Base-by-base conservation (phyloP, 768 basidiomycete species). In the Serendipita sp. region DNA sequence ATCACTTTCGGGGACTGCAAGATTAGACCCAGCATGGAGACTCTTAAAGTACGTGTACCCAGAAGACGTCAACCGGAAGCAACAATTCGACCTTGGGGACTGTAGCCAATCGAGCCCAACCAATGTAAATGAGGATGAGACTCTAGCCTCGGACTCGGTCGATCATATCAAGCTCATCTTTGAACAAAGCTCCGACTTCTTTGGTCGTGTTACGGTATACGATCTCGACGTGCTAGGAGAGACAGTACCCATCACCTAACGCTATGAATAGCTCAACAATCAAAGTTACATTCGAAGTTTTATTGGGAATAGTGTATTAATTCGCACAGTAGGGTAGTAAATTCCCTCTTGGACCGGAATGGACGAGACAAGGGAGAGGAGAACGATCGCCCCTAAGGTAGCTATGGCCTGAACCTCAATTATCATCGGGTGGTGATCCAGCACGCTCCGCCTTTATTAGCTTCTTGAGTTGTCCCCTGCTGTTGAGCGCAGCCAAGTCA, bases 151-250 rank as follows among this genome's bases (percentile, higher is more conserved):
- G 13, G 38, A 13, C 38, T 28, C 56, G n/a, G n/a, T 45, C 44
- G 18, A 18, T 28, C 75, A 77, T 16, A 66, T 92, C 68, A 86
- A 81, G 72, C 72, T 92, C 11, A 76, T 87, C 3, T 92, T 92
- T 67, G 85, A 88, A 69, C 80, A 83, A 71, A 88, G 88, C 71
- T 90, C 89, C 18, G 89, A 91, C 74, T 87, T 91, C 70, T 92
- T 90, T 70, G 89, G 89, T 63, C 79, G 89, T 73, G 79, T 90
- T 48, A 88, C 82, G 5, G 71, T 90, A 46, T 90, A 90, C 70
- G 84, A 89, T 70, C 69, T 89, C 44, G 66, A 60, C 32, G 35
- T 60, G 8, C 34, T 32, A 16, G 56, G 4, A 3, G 3, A 51
- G 48, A n/a, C 3, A n/a, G 38, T 4, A 41, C 38, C 3, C 38